Evolutionary conservation across 202 grass and related monocot genomes (phyloP).

Genomic region (Setaria italica): DNA sequence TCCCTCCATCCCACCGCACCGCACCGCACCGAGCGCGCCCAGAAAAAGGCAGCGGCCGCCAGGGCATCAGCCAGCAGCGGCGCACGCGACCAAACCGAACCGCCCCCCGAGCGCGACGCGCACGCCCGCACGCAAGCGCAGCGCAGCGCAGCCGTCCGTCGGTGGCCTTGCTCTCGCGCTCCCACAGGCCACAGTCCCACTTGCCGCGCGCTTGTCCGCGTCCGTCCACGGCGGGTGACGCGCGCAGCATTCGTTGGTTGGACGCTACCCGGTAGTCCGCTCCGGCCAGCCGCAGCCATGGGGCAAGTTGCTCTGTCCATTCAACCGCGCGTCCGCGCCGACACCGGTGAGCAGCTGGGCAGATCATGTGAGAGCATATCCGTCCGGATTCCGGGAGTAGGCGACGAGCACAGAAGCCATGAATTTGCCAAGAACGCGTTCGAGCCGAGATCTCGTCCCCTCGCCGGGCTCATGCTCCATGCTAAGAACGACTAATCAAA

Average conservation of each 20-base stretch:
- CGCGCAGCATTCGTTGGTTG: not conserved
- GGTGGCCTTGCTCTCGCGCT: not conserved
- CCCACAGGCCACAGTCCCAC: not conserved
- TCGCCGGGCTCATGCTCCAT: no score
- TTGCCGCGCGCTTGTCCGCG: not conserved
- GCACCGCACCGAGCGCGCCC: not conserved
- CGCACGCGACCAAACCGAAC: not conserved
- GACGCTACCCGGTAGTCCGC: not conserved
- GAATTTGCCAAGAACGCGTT: not conserved
- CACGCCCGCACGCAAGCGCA: not conserved
- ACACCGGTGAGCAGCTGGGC: no score
- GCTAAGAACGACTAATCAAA: no score
- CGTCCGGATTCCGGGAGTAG: not conserved
- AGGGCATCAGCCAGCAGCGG: not conserved
- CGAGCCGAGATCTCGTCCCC: not conserved
- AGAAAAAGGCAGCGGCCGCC: not conserved
- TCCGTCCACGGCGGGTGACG: not conserved
- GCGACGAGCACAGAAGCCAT: not conserved
- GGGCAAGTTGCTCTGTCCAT: not conserved
- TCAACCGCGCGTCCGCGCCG: no score
- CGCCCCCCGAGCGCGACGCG: not conserved
- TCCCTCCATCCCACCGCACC: not conserved
- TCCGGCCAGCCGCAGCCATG: no score
- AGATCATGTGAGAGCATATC: not conserved
- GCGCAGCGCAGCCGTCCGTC: not conserved